phyloP scores from a whole-genome alignment of 179 eudicot genomes.

The Beta corolliflora region DNA sequence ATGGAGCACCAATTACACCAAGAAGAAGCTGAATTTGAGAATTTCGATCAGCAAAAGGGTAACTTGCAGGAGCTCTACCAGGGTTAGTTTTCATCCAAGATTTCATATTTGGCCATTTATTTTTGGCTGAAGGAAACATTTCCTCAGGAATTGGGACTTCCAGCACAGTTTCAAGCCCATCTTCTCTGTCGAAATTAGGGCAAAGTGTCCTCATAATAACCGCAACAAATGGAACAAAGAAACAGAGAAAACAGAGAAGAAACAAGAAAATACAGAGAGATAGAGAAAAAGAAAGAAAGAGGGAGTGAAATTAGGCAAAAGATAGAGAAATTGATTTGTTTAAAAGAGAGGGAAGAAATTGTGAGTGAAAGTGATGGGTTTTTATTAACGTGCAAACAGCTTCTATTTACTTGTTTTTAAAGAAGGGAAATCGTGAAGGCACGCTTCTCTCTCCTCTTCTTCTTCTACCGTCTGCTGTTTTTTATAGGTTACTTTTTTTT shows the following conservation, averaged over 20 bases:
- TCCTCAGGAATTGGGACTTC: conserved; percentile 96
- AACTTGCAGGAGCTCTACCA: conserved; percentile 30
- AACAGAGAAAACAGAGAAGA: neutral
- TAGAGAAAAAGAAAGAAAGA: neutral
- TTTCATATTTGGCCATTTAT: conserved; percentile 70
- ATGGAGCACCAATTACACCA: conserved; percentile 86
- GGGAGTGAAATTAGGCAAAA: neutral
- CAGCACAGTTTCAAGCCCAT: conserved; percentile 80
- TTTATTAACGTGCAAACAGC: conserved; percentile 28
- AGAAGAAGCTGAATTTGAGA: conserved; percentile 81
- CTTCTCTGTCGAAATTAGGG: conserved; percentile 79
- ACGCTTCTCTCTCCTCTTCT: conserved; percentile 12
- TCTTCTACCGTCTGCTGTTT: neutral
- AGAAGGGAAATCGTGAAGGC: conserved; percentile 27
- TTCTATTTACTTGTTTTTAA: neutral
- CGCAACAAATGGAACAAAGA: neutral
- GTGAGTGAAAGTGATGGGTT: conserved; percentile 28
- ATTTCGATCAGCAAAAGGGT: conserved; percentile 40
- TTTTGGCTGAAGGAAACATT: conserved; percentile 51
- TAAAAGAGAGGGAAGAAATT: conserved; percentile 16
- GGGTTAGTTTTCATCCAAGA: conserved; percentile 67
- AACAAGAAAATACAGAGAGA: neutral
- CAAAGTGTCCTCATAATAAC: conserved; percentile 71
- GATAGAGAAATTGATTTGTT: conserved; percentile 8
- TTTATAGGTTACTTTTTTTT: neutral